Evolutionary conservation across 805 yeast genomes (phyloP).

Genomic region (Myxozyma monticola): DNA sequence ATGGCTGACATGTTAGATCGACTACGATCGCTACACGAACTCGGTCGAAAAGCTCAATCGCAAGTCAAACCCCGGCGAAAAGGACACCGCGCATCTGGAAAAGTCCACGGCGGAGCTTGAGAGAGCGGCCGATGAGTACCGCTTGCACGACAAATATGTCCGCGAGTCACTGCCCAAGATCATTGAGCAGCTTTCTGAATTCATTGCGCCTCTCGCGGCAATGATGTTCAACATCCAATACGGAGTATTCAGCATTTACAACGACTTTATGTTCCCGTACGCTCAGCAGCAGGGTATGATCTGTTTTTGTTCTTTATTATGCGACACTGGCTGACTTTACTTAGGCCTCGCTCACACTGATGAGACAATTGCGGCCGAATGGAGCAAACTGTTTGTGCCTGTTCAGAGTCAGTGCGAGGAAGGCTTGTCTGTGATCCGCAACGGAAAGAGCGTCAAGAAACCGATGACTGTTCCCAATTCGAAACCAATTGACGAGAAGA

Average conservation of each 20-base stretch:
- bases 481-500: constrained; percentile 23
- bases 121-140: constrained; percentile 36
- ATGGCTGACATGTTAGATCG: too few relatives aligned
- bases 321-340: neutral
- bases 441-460: constrained; percentile 36
- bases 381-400: constrained; percentile 36
- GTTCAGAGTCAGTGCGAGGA: constrained; percentile 36
- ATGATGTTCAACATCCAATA: constrained; percentile 36
- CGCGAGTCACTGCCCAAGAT: constrained; percentile 36
- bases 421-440: constrained; percentile 31
- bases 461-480: constrained; percentile 33
- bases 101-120: constrained; percentile 37
- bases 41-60: constrained; percentile 36
- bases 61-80: constrained; percentile 35
- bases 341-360: constrained; percentile 9
- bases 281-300: constrained; percentile 33
- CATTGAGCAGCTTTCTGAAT: constrained; percentile 36
- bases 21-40: constrained; percentile 40
- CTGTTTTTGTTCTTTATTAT: neutral
- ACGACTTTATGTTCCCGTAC: constrained; percentile 30
- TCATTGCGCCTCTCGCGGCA: constrained; percentile 37
- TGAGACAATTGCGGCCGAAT: constrained; percentile 33
- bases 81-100: constrained; percentile 34
- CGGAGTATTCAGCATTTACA: constrained; percentile 32
- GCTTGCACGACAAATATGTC: constrained; percentile 36